A percentile compares a stretch with the other conserved stretches of the same genome.
Conservation (phyloP, 257 asterid species). For the Forsythia viridissima region DNA sequence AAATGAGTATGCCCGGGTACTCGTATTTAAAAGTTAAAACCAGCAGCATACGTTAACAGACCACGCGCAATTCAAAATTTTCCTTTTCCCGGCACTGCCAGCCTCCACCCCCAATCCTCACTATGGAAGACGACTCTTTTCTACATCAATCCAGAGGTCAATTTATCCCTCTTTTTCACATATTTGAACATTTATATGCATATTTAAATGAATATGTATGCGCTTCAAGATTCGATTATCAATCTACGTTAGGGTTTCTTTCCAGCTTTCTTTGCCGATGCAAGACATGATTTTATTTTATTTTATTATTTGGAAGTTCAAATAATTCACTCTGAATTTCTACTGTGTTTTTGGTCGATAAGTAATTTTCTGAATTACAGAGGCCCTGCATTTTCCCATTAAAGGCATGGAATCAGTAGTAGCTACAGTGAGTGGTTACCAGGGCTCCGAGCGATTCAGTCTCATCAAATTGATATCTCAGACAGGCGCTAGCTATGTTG, state of each 20-base stretch:
- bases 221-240: not conserved
- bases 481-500: constrained; percentile 52
- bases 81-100: constrained; percentile 48
- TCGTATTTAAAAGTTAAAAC: too few species aligned
- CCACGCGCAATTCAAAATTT: constrained; percentile 40
- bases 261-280: not conserved
- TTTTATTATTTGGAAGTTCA: not conserved
- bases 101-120: constrained; percentile 10
- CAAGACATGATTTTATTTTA: not conserved
- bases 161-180: not conserved
- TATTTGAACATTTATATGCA: not conserved
- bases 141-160: constrained; percentile 37
- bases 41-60: too few species aligned
- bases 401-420: constrained; percentile 69
- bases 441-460: constrained; percentile 47
- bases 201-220: not conserved
- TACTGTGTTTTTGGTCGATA: not conserved
- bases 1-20: too few species aligned
- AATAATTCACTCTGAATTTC: not conserved
- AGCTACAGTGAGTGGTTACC: constrained; percentile 57
- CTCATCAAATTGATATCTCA: constrained; percentile 45
- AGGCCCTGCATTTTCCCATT: constrained; percentile 24
- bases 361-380: constrained; percentile 6
- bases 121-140: constrained; percentile 40
- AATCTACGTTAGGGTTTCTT: constrained; percentile 24